Evolutionary conservation across 768 basidiomycete genomes (phyloP).

Genomic region (Hericium erinaceus): DNA sequence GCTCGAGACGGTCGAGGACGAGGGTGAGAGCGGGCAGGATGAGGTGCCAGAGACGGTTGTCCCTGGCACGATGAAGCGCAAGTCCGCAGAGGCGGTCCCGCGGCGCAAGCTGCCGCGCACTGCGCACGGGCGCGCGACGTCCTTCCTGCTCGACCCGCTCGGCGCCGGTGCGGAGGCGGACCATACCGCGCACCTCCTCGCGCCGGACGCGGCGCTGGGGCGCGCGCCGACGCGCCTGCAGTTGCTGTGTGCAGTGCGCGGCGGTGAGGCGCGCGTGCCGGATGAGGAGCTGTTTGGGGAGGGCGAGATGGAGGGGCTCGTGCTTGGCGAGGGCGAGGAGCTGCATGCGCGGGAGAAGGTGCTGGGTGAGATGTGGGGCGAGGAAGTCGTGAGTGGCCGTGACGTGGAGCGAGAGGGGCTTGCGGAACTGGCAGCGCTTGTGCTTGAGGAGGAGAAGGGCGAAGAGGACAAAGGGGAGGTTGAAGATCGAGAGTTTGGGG

Average conservation of each 20-base stretch:
- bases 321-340: slow-evolving; percentile 42
- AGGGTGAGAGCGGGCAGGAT: not conserved
- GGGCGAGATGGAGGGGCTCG: slow-evolving; percentile 55
- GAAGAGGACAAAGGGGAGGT: slow-evolving; percentile 28
- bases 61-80: not conserved
- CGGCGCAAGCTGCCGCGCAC: slow-evolving; percentile 23
- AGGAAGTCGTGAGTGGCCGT: slow-evolving; percentile 2
- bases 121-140: slow-evolving; percentile 37
- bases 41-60: not conserved
- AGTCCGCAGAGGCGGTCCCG: slow-evolving; percentile 2
- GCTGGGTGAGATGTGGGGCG: slow-evolving; percentile 9
- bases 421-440: slow-evolving; percentile 11
- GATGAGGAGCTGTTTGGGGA: slow-evolving; percentile 69
- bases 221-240: slow-evolving; percentile 55
- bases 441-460: slow-evolving; percentile 11
- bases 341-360: slow-evolving; percentile 4
- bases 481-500: slow-evolving; percentile 50
- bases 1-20: slow-evolving; percentile 18
- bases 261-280: slow-evolving; percentile 42
- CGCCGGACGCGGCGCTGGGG: slow-evolving; percentile 27
- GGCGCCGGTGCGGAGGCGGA: slow-evolving; percentile 11
- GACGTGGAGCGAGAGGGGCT: not conserved
- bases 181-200: slow-evolving; percentile 44
- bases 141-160: slow-evolving; percentile 54
- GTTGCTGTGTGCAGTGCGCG: slow-evolving; percentile 46